Evolutionary conservation across 2,329 filamentous ascomycete genomes (phyloP), one percentile per base, ranked within the genome.

Genomic region (Verticillium tricorpus): DNA sequence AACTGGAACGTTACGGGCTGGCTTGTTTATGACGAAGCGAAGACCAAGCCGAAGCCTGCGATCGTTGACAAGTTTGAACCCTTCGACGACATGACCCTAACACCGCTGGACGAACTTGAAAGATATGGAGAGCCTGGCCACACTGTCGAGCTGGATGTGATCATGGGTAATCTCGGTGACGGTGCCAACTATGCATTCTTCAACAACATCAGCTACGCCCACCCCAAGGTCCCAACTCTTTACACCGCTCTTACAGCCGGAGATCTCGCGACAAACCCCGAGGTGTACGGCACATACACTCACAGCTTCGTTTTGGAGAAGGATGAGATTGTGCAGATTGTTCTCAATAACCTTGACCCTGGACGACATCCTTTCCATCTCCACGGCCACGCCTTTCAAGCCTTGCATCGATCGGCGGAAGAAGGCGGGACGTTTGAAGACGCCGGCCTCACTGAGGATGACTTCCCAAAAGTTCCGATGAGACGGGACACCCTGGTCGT

Each of bases 351-450:
- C 70, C 80, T 86, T 55, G 91, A 94, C 67, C 72, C 81, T 63
- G 78, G 91, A 52, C 87, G 86, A 9, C 90, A 93, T 68, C 92
- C 86, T 5, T 93, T 93, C 78, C 90, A 91, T 68, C 72, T 96
- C 1, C 93, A 95, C 76, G 90, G 90, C 0, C 89, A 92, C 72
- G 79, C 84, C 66, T 92, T 93, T 76, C 90, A 91, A 73, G 79
- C 88, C 4, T 71, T 92, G 39, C 79, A 83, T 65, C 86, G 89
- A 31, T 85, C 83, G 1, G 76, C 73, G 0, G 85, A 88, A 35
- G 80, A 87, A 0, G 82, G 76, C 0, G 86, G 87, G 6, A 77
- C 79, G 1, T 89, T 85, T 66, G 78, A 81, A 3, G 76, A 79
- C 28, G 71, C 78, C 0, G 78, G 78, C 50, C 68, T 77, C 19